Percentiles rank a stretch among this genome's conserved stretches.
Evolutionary conservation across 495 filamentous ascomycete species (phyloP).

Genomic region (Hyphodiscus hymeniophilus): DNA sequence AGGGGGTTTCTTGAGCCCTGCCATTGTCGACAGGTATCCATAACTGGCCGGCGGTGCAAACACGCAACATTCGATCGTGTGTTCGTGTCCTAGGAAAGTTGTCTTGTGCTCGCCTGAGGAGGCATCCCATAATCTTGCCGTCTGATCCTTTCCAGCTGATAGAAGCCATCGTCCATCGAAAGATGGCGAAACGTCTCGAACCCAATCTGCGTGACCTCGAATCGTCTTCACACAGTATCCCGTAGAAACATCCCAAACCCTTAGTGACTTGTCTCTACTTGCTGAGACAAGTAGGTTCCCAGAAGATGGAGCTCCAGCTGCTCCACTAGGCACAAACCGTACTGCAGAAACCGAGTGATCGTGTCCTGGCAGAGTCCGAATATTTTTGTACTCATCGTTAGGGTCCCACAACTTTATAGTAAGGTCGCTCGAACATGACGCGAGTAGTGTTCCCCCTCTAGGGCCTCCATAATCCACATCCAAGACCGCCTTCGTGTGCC

Average conservation of each 20-base stretch:
- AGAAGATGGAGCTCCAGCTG: conserved; percentile 50
- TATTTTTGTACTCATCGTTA: conserved; percentile 89
- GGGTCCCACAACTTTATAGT: conserved; percentile 98
- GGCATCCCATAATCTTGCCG: conserved; percentile 78
- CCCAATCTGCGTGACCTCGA: conserved; percentile 79
- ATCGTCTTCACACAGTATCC: conserved; percentile 88
- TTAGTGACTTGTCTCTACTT: conserved; percentile 71
- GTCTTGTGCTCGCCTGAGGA: conserved; percentile 68
- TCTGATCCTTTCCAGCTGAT: conserved; percentile 74
- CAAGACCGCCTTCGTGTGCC: conserved; percentile 82
- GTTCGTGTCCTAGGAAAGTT: conserved; percentile 82
- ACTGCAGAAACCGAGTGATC: conserved; percentile 87
- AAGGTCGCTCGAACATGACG: conserved; percentile 82
- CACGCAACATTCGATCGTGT: conserved; percentile 80
- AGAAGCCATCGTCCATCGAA: conserved; percentile 77
- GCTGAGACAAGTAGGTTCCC: conserved; percentile 78
- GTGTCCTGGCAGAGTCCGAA: conserved; percentile 85
- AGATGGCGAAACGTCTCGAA: conserved; percentile 75
- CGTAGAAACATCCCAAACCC: conserved; percentile 89
- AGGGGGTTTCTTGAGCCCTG: conserved; percentile 78
- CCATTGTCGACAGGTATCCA: conserved; percentile 63
- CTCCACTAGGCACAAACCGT: conserved; percentile 79
- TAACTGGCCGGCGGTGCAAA: conserved; percentile 81
- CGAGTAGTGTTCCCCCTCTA: conserved; percentile 74
- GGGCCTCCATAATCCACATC: conserved; percentile 92